Evolutionary conservation across 2,329 filamentous ascomycete species (phyloP).

Genomic region (Hypoxylon sp.): DNA sequence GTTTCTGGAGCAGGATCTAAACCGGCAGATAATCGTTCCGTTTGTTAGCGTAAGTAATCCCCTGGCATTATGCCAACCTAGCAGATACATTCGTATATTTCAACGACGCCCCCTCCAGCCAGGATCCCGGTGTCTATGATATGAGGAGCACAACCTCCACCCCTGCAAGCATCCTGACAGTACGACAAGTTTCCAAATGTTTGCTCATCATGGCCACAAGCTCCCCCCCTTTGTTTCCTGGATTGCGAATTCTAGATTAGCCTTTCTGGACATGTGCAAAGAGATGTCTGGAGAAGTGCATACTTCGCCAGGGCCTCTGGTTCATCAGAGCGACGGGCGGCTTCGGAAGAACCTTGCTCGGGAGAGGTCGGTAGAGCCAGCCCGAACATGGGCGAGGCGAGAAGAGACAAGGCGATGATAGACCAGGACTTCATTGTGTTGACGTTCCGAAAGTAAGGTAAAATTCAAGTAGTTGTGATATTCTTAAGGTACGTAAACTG

Average conservation of each 20-base stretch:
- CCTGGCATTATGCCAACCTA: background rate
- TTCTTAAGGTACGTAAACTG: no score
- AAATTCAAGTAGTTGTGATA: background rate
- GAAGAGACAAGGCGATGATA: constrained; percentile 1
- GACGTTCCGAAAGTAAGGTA: background rate
- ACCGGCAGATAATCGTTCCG: background rate
- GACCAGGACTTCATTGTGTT: constrained; percentile 3
- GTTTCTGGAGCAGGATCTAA: background rate
- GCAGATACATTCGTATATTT: background rate
- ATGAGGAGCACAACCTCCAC: background rate
- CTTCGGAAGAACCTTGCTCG: background rate
- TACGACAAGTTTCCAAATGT: constrained; percentile 1
- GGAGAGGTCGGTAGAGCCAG: background rate
- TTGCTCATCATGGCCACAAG: constrained; percentile 4
- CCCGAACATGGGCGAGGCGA: constrained; percentile 4
- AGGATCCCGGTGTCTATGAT: background rate
- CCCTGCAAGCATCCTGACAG: background rate
- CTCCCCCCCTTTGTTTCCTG: background rate
- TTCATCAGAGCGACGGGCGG: background rate
- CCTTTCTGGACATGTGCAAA: no score
- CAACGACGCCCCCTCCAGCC: background rate
- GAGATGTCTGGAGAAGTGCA: background rate
- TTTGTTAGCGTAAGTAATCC: background rate
- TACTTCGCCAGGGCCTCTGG: background rate
- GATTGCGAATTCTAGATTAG: background rate